These are phyloP conservation scores for Albizia julibrissin DNA, from an alignment of 306 rosid species.

Conservation along the genomic window DNA sequence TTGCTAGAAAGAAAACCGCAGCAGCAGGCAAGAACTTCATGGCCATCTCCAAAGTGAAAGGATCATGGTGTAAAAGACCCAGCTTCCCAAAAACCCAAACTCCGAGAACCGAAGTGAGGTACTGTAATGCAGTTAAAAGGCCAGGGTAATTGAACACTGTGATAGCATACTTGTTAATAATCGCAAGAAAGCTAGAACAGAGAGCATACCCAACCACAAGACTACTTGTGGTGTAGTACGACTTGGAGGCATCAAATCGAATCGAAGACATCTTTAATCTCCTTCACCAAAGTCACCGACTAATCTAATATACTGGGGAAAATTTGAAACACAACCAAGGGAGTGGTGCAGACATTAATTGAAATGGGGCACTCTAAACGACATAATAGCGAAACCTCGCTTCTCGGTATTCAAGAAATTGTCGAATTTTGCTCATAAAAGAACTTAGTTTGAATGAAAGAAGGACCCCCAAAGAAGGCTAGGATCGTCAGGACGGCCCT, in stretches of 20 bases:
- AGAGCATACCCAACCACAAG: constrained; percentile 69
- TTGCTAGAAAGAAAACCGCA: constrained; percentile 62
- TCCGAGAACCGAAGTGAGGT: constrained; percentile 63
- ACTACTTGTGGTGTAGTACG: constrained; percentile 56
- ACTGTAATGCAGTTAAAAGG: constrained; percentile 68
- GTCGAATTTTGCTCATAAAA: constrained; percentile 8
- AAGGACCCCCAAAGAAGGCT: background rate
- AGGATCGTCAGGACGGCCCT: constrained; percentile 28
- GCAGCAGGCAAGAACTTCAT: constrained; percentile 77
- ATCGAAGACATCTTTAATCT: constrained; percentile 45
- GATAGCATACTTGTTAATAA: constrained; percentile 72
- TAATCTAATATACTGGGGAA: constrained; percentile 18
- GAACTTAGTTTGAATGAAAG: background rate
- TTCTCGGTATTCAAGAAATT: constrained; percentile 23
- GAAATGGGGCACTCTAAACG: background rate
- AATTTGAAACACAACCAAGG: background rate
- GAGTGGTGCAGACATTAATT: background rate
- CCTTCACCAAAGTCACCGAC: background rate
- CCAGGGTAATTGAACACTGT: constrained; percentile 73
- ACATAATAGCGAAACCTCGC: constrained; percentile 17
- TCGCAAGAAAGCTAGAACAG: constrained; percentile 76
- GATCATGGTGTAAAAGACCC: constrained; percentile 58
- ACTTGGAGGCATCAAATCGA: constrained; percentile 51
- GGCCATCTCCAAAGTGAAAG: constrained; percentile 56
- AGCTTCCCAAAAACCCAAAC: constrained; percentile 70